Evolutionary conservation across 2,329 filamentous ascomycete species (phyloP).

Genomic region (Aspergillus brunneoviolaceus): DNA sequence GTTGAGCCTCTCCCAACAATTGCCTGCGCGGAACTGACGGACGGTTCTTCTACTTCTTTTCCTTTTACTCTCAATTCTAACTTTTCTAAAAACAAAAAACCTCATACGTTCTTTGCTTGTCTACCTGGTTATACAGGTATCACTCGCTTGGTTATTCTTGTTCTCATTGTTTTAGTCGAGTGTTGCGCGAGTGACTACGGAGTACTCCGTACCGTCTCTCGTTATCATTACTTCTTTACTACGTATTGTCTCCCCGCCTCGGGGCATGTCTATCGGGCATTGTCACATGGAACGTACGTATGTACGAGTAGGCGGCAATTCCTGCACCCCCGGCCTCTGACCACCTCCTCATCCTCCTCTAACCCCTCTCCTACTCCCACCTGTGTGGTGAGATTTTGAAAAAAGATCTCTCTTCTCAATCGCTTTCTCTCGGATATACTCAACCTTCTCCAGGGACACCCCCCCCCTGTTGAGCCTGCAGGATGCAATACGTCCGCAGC

Average conservation of each 20-base stretch:
- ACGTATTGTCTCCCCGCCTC: constrained; percentile 14
- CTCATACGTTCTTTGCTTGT: constrained; percentile 1
- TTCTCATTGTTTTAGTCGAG: constrained; percentile 3
- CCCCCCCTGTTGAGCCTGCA: constrained; percentile 22
- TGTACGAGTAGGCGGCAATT: constrained; percentile 29
- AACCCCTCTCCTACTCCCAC: constrained; percentile 16
- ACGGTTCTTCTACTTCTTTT: constrained; percentile 3
- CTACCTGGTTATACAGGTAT: not conserved
- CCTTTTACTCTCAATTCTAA: not conserved
- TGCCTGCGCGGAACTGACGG: constrained; percentile 1
- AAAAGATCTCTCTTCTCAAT: not conserved
- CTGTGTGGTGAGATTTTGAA: not conserved
- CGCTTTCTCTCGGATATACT: constrained; percentile 9
- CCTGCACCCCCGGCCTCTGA: constrained; percentile 24
- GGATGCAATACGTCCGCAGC: constrained; percentile 97
- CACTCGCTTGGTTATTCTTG: constrained; percentile 7
- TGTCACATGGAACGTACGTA: constrained; percentile 40
- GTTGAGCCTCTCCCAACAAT: constrained; percentile 22
- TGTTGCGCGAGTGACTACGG: not conserved
- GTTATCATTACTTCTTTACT: constrained; percentile 7
- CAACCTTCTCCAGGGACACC: constrained; percentile 16
- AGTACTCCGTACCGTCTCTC: not conserved
- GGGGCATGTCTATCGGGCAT: constrained; percentile 22
- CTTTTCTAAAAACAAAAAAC: not conserved
- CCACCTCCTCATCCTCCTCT: constrained; percentile 18